phyloP scores from a whole-genome alignment of 2,329 filamentous ascomycete species.

The Zarea fungicola region DNA sequence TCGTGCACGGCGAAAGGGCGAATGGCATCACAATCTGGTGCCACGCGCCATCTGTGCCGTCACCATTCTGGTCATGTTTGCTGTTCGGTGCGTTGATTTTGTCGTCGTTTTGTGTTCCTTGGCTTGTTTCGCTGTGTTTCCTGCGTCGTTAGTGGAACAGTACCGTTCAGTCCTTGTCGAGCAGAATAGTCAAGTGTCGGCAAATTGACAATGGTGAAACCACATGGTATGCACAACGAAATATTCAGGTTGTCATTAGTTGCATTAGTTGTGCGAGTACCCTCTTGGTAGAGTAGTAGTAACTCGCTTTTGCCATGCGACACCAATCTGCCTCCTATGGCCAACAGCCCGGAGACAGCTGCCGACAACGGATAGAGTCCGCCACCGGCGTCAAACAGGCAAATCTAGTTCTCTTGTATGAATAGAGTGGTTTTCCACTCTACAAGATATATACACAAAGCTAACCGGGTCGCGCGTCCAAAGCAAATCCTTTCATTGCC shows the following conservation, averaged over 20 bases:
- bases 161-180: no score
- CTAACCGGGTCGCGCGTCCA: conserved; percentile 23
- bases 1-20: background rate
- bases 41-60: background rate
- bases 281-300: background rate
- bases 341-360: background rate
- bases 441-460: conserved; percentile 40
- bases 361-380: background rate
- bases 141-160: background rate
- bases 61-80: background rate
- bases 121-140: no score
- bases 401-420: conserved; percentile 12
- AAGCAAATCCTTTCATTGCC: conserved; percentile 15
- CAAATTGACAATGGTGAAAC: background rate
- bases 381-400: background rate
- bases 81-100: background rate
- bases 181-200: background rate
- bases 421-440: conserved; percentile 34
- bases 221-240: background rate
- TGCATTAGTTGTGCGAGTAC: background rate
- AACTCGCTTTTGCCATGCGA: background rate
- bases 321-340: background rate
- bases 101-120: background rate
- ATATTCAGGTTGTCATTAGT: conserved; percentile 5
- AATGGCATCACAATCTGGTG: background rate